Conservation (phyloP, 2,329 filamentous ascomycete genomes). For the Aspergillus sp. region DNA sequence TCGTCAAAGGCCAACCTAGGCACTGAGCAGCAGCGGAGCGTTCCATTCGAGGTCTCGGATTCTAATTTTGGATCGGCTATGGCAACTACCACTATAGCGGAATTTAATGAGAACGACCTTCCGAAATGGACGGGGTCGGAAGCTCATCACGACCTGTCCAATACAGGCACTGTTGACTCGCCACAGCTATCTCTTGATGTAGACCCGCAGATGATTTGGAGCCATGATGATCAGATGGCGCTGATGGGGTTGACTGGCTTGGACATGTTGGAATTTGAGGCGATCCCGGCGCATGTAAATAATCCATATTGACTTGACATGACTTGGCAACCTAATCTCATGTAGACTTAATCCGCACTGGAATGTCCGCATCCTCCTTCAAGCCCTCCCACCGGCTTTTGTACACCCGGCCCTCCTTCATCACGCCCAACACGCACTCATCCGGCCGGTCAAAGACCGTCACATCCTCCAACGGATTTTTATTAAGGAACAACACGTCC, state of each 20-base stretch:
- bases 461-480: conserved; percentile 58
- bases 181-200: conserved; percentile 9
- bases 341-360: not conserved
- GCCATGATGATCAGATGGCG: conserved; percentile 24
- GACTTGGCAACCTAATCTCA: not conserved
- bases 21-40: not conserved
- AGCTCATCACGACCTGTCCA: not conserved
- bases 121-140: too few species aligned
- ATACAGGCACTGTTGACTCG: not conserved
- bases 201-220: conserved; percentile 1
- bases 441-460: conserved; percentile 51
- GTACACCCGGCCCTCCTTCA: conserved; percentile 56
- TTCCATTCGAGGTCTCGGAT: not conserved
- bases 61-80: not conserved
- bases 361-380: conserved; percentile 3
- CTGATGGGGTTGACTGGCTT: conserved; percentile 30
- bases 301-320: not conserved
- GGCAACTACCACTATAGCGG: not conserved
- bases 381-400: conserved; percentile 5
- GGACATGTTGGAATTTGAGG: conserved; percentile 19
- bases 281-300: not conserved
- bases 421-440: conserved; percentile 49
- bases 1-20: not conserved
- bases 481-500: conserved; percentile 54
- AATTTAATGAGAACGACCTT: not conserved